Conservation (phyloP, 176 grass and related monocot genomes). For the Chrysopogon serrulatus region DNA sequence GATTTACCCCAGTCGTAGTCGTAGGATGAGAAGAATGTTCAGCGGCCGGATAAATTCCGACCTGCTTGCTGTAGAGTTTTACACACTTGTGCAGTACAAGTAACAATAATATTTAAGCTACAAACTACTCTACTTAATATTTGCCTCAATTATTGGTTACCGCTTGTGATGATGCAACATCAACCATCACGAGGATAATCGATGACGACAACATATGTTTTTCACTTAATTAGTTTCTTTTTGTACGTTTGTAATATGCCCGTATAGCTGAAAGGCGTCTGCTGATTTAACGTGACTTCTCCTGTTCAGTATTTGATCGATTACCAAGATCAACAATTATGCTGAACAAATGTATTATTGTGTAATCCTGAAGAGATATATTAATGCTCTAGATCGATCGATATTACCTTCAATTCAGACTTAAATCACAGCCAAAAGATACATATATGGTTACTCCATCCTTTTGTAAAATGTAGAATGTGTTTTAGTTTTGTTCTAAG, state of each 20-base stretch:
- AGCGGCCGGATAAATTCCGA: neutral
- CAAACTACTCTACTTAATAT: neutral
- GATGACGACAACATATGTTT: neutral
- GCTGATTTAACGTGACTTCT: neutral
- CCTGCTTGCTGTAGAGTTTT: neutral
- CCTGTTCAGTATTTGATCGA: neutral
- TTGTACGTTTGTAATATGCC: neutral
- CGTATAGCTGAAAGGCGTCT: neutral
- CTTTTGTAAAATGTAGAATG: too few species aligned
- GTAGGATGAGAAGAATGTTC: neutral
- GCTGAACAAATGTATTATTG: neutral
- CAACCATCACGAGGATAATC: neutral
- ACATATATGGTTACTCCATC: too few species aligned
- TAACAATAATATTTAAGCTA: neutral
- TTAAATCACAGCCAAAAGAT: too few species aligned
- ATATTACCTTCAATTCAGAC: too few species aligned
- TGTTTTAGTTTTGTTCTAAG: too few species aligned
- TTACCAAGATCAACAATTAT: neutral
- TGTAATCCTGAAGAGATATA: too few species aligned
- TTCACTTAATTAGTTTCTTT: neutral
- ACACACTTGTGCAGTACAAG: neutral
- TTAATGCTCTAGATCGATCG: too few species aligned
- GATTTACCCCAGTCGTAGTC: neutral
- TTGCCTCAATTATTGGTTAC: neutral
- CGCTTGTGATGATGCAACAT: neutral